A percentile compares a stretch with the other conserved stretches of the same genome.
Evolutionary conservation across 2,329 filamentous ascomycete species (phyloP).

Genomic region (Penicillium digitatum): DNA sequence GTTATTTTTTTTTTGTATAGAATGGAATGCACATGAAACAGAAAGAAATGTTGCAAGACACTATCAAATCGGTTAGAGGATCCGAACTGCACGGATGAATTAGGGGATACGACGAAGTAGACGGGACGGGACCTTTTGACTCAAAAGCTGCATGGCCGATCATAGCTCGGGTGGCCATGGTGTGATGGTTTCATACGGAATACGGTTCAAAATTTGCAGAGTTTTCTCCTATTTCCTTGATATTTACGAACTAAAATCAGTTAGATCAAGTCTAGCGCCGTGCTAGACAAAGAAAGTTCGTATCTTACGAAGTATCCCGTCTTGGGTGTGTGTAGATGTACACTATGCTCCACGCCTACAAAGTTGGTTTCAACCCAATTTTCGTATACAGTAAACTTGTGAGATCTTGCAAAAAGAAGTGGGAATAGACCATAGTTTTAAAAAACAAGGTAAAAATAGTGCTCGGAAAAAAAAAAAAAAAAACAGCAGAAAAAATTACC

Average conservation of each 20-base stretch:
- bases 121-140: slow-evolving; percentile 8
- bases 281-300: slow-evolving; percentile 8
- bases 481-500: background rate
- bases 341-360: background rate
- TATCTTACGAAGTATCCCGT: background rate
- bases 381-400: background rate
- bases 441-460: background rate
- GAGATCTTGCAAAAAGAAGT: background rate
- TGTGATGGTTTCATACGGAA: slow-evolving; percentile 5
- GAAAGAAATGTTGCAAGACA: background rate
- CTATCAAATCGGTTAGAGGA: slow-evolving; percentile 10
- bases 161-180: slow-evolving; percentile 4
- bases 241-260: background rate
- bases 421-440: too few relatives aligned
- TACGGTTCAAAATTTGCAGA: slow-evolving; percentile 4
- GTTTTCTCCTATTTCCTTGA: slow-evolving; percentile 4
- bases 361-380: background rate
- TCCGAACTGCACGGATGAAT: slow-evolving; percentile 22
- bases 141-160: slow-evolving; percentile 21
- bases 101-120: slow-evolving; percentile 15
- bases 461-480: background rate
- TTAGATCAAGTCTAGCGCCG: slow-evolving; percentile 5
- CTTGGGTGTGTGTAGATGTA: too few relatives aligned
- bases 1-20: background rate
- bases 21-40: background rate